Conservation (phyloP, 345 rosid genomes). For the Brassica rapa region DNA sequence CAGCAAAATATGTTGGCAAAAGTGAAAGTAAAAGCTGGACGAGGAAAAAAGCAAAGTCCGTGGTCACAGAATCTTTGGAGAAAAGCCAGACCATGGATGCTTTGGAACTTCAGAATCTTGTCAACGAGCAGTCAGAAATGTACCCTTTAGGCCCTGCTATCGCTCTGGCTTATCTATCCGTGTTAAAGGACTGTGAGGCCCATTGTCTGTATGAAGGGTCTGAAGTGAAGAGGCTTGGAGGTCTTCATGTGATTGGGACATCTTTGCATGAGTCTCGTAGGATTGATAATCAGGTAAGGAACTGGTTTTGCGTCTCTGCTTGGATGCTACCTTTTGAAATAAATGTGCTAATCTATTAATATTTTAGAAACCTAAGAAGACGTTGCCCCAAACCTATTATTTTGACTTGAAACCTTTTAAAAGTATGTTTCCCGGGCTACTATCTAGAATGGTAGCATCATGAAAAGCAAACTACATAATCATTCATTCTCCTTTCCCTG, state of each 20-base stretch:
- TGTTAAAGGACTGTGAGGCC: constrained; percentile 82
- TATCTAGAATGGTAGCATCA: constrained; percentile 25
- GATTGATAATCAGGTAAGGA: constrained; percentile 88
- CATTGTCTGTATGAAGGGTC: constrained; percentile 83
- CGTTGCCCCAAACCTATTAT: neutral
- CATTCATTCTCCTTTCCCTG: neutral
- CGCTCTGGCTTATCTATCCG: constrained; percentile 81
- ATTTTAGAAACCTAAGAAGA: neutral
- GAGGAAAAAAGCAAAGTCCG: constrained; percentile 66
- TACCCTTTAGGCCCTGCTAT: constrained; percentile 92
- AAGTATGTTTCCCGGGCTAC: neutral
- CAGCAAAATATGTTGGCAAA: constrained; percentile 92
- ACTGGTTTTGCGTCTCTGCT: constrained; percentile 1
- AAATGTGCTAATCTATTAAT: neutral
- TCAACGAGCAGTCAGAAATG: constrained; percentile 78
- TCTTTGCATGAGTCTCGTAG: constrained; percentile 96
- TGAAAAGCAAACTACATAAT: neutral
- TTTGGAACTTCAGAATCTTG: constrained; percentile 64
- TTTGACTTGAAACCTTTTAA: neutral
- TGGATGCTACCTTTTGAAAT: neutral
- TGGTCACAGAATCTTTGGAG: constrained; percentile 73
- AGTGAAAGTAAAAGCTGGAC: constrained; percentile 87
- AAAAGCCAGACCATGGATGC: constrained; percentile 71
- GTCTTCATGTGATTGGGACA: constrained; percentile 95
- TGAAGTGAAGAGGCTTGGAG: constrained; percentile 94